Base-by-base conservation (phyloP, 768 basidiomycete genomes). In the Leccinum olivaceopallidum region DNA sequence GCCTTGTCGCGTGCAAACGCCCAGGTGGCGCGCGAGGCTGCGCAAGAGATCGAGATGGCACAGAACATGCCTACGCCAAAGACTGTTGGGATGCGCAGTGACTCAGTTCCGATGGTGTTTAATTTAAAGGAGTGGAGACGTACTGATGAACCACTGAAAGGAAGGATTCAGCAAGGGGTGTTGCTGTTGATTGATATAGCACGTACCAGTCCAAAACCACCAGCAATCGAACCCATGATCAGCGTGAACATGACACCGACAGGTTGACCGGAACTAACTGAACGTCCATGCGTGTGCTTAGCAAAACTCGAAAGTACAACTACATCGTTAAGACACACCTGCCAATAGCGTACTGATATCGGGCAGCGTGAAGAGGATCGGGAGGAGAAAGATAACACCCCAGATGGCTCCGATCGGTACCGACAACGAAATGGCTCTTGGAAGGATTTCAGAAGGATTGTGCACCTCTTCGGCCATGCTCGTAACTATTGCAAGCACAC, bases 401-500 rank as follows among this genome's bases (percentile, higher is more conserved):
- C 71, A 73, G 10, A 85, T 63, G 26, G 81, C 72, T 8, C 82
- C 79, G 54, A 85, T 83, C 0, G 84, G 84, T 36, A 85, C 73
- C 1, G 81, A 82, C 75, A 79, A 80, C 10, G 78, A 74, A 28
- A 88, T 79, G 1, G 86, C 86, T 48, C 72, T 73, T 0, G 86
- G 86, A 10, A 88, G 78, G 56, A 85, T 78, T 12, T 76, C 64
- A 2, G 80, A 75, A 0, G 86, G 87, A 55, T 85, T 76, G 53
- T 81, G 80, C 1, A 87, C 86, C 70, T 89, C 87, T 67, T 88
- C 87, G 3, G 85, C 83, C 83, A 89, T 83, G 62, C 83, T 85
- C 16, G 85, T 78, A 42, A 87, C 83, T 85, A 53, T 36, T 22
- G 3, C 57, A 51, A 52, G 28, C 8, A 42, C 2, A 22, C 14